Evolutionary conservation across 208 protist species (phyloP).

Genomic region (Leishmania arabica): DNA sequence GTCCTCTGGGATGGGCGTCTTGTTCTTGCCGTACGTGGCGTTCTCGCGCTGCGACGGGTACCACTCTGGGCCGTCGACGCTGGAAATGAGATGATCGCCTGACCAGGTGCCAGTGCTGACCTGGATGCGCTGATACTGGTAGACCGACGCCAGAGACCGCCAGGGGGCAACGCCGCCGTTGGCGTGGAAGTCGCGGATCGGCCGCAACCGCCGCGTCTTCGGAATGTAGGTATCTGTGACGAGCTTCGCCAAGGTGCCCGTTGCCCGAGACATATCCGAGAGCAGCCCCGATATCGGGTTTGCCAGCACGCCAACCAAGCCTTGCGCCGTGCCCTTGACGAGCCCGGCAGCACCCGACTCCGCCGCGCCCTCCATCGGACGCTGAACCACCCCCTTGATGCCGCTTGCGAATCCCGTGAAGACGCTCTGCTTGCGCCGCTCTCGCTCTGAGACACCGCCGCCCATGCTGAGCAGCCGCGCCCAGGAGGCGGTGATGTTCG

Average conservation of each 20-base stretch:
- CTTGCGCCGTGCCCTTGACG: constrained; percentile 82
- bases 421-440: constrained; percentile 58
- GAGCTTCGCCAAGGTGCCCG: constrained; percentile 60
- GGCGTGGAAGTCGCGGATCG: constrained; percentile 70
- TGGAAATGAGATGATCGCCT: constrained; percentile 38
- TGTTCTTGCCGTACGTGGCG: constrained; percentile 37
- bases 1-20: constrained; percentile 21
- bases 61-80: constrained; percentile 71
- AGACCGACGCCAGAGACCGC: constrained; percentile 58
- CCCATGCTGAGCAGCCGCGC: constrained; percentile 68
- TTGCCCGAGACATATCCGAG: constrained; percentile 73
- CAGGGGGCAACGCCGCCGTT: constrained; percentile 76
- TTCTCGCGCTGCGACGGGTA: constrained; percentile 57
- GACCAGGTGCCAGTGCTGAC: constrained; percentile 37
- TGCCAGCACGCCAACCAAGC: constrained; percentile 82
- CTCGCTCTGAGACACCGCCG: constrained; percentile 52
- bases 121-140: constrained; percentile 75
- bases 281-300: constrained; percentile 88
- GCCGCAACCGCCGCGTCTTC: constrained; percentile 54
- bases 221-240: constrained; percentile 81
- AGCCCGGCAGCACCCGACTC: constrained; percentile 80
- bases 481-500: constrained; percentile 80
- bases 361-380: constrained; percentile 82
- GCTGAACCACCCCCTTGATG: constrained; percentile 80
- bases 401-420: constrained; percentile 65